Base-by-base conservation (phyloP, 495 filamentous ascomycete genomes). In the Saxispiralis lemnorum region DNA sequence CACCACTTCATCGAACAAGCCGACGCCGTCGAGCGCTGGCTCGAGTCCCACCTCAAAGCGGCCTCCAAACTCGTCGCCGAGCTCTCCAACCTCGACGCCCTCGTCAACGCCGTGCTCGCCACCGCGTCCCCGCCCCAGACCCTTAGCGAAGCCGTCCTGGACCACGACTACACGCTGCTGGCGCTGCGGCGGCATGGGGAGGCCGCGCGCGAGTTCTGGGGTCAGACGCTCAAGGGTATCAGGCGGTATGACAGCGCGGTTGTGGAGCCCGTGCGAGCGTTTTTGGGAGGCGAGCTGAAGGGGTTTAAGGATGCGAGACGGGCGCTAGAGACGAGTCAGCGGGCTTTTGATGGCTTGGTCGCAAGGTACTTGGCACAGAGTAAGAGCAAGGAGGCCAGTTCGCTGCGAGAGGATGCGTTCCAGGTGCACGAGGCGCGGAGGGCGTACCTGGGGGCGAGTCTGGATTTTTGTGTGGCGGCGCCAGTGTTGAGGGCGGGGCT, bases 341-440 rank as follows among this genome's bases (percentile, higher is more conserved):
- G 82, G 59, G 66, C 71, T 12, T 88, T 83, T 51, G 89, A 97
- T 53, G 70, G 69, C 28, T 69, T 83, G 10, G 68, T 92, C 34
- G 70, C 83, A 24, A 72, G 86, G 35, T 95, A 92, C 56, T 69
- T 80, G 3, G 65, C 68, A 5, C 88, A 94, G 61, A 79, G 77
- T 24, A 97, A 93, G 62, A 79, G 83, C 2, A 96, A 95, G 61
- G 89, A 97, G 58, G 73, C 86, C 6, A 93, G 84, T 11, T 71
- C 83, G 0, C 65, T 97, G 41, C 68, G 92, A 38, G 89, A 97
- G 59, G 89, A 97, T 61, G 88, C 92, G 0, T 97, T 96, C 54
- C 79, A 89, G 58, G 76, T 97, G 31, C 89, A 93, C 50, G 92
- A 96, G 68, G 81, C 86, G 13, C 75, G 88, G 38, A 88, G 86